Evolutionary conservation across 345 rosid genomes (phyloP).

Genomic region (Mercurialis annua): DNA sequence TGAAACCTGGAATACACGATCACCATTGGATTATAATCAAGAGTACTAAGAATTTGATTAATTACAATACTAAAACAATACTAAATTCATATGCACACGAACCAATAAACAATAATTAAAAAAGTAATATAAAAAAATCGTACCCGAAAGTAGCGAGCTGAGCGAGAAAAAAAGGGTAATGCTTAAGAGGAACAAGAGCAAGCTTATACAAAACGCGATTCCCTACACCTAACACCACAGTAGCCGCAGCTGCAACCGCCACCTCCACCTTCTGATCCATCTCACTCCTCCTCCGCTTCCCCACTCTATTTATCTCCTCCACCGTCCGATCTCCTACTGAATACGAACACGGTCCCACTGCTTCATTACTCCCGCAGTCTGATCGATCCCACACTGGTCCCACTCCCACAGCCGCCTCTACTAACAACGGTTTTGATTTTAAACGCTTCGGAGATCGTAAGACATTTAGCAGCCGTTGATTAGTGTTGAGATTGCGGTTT

Average conservation of each 20-base stretch:
- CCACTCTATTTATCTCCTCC: constrained; percentile 15
- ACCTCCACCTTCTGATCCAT: constrained; percentile 43
- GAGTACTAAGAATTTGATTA: not conserved
- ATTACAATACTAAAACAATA: too few relatives aligned
- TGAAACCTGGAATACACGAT: not conserved
- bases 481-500: constrained; percentile 13
- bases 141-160: constrained; percentile 97
- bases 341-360: constrained; percentile 34
- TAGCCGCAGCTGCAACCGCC: constrained; percentile 60
- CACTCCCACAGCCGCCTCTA: constrained; percentile 28
- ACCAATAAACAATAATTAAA: not conserved
- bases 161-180: constrained; percentile 91
- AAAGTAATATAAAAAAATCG: not conserved
- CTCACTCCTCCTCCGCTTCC: not conserved
- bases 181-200: constrained; percentile 84
- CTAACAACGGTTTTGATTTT: constrained; percentile 15
- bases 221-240: constrained; percentile 81
- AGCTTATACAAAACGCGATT: constrained; percentile 82
- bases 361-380: constrained; percentile 36
- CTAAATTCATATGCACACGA: not conserved
- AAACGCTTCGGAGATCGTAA: constrained; percentile 35
- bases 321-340: constrained; percentile 35
- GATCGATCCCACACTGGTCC: constrained; percentile 39
- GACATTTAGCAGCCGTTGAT: constrained; percentile 29
- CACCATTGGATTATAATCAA: not conserved